Base-by-base conservation (phyloP, 768 basidiomycete genomes). In the Psilocybe azurescens region DNA sequence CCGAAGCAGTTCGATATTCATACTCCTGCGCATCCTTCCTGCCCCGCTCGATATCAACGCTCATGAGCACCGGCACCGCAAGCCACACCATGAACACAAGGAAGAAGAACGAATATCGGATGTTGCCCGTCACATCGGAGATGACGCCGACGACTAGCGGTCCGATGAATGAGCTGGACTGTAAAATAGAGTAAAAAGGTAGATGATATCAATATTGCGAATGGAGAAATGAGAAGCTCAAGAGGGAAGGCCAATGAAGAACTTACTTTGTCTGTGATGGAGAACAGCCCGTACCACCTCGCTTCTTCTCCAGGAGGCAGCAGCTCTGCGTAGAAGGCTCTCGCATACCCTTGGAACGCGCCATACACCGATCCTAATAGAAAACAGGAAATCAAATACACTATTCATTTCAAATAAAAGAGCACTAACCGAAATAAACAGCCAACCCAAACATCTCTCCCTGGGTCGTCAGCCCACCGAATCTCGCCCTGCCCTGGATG, bases 161-260 rank as follows among this genome's bases (percentile, higher is more conserved):
- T 0, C 97, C 97, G 3, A 98, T 76, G 77, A 98, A 99, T 6
- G 93, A 94, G 63, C 89, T 90, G 6, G 94, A 95, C 90, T 97
- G 71, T 13, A 13, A 44, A n/a, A 13, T 5, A 44, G 41, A 44
- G 14, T 8, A n/a, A n/a, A 44, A 44, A 13, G n/a, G 14, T 32
- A 28, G 48, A 41, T 36, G 38, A 54, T 8, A 38, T 24, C 24
- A 24, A 24, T 2, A 2, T 36, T n/a, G 10, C 14, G 13, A 54
- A n/a, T 16, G 2, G n/a, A 32, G 33, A 52, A 24, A n/a, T 14
- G 29, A 52, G 24, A 29, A 33, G 33, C 5, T 29, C 6, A 33
- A 29, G 30, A n/a, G 0, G 16, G 2, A 24, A 10, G 14, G 3
- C 24, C 14, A 33, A 18, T 5, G 54, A 24, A 44, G 7, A 56